Evolutionary conservation across 1,139 yeast genomes (phyloP).

Genomic region (Lodderomyces metapsilosis): DNA sequence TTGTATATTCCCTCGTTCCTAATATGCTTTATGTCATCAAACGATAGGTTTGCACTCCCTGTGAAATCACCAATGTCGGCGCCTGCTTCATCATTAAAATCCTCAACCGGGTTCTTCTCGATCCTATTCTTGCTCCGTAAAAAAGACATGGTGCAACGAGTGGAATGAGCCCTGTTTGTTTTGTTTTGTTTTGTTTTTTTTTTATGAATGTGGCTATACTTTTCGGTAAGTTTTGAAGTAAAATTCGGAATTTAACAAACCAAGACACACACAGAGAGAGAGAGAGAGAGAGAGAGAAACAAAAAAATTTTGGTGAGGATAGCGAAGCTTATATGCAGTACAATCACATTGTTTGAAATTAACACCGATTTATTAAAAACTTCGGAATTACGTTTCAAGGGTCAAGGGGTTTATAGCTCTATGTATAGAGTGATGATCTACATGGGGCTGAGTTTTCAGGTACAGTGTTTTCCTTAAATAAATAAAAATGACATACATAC

Average conservation of each 20-base stretch:
- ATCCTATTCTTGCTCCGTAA: slow-evolving; percentile 24
- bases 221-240: not conserved
- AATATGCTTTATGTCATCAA: slow-evolving; percentile 61
- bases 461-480: too few species aligned
- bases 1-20: slow-evolving; percentile 64
- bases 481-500: too few species aligned
- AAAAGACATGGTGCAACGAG: not conserved
- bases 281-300: not conserved
- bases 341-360: not conserved
- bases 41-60: slow-evolving; percentile 47
- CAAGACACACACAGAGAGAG: not conserved
- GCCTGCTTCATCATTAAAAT: slow-evolving; percentile 54
- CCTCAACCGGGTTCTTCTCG: too few species aligned
- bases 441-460: too few species aligned
- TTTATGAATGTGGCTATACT: too few species aligned
- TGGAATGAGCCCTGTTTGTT: not conserved
- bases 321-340: not conserved
- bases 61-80: slow-evolving; percentile 44
- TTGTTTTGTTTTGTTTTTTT: too few species aligned
- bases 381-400: too few species aligned
- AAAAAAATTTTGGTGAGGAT: not conserved
- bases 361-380: not conserved
- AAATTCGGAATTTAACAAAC: not conserved
- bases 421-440: too few species aligned
- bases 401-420: too few species aligned